Evolutionary conservation across 2,329 filamentous ascomycete species (phyloP).

Genomic region (Fusarium sp.): DNA sequence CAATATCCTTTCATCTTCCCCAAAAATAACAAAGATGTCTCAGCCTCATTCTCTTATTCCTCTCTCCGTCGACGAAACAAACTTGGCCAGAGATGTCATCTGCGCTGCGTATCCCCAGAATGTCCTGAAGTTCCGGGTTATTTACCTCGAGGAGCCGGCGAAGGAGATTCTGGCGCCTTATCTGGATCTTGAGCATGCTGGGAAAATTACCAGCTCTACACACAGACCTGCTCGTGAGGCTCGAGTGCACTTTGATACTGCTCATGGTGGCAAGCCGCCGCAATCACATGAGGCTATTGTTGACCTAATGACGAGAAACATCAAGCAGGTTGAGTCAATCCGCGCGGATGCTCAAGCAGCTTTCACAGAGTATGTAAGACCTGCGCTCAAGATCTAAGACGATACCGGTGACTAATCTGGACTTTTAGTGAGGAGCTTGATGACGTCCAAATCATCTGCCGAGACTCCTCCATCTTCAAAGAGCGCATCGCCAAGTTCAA

Average conservation of each 20-base stretch:
- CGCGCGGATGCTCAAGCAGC: neutral
- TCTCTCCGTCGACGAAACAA: neutral
- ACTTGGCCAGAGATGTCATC: neutral
- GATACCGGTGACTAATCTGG: neutral
- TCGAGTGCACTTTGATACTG: neutral
- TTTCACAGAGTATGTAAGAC: neutral
- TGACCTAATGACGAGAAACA: rapidly evolving
- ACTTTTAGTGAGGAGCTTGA: neutral
- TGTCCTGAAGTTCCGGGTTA: neutral
- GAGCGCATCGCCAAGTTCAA: slow-evolving; percentile 23
- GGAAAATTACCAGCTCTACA: neutral
- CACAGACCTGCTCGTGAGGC: neutral
- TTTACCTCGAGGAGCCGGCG: neutral
- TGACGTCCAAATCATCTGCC: neutral
- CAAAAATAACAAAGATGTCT: neutral
- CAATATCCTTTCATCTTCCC: neutral
- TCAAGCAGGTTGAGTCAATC: neutral
- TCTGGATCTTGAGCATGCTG: neutral
- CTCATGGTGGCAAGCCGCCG: neutral
- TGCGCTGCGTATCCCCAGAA: neutral
- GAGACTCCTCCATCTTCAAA: neutral
- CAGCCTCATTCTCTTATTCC: neutral
- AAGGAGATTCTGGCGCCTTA: neutral
- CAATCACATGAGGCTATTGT: neutral
- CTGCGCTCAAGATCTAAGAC: rapidly evolving